phyloP scores from a whole-genome alignment of 2,329 filamentous ascomycete genomes.

The Penicillium sp. region DNA sequence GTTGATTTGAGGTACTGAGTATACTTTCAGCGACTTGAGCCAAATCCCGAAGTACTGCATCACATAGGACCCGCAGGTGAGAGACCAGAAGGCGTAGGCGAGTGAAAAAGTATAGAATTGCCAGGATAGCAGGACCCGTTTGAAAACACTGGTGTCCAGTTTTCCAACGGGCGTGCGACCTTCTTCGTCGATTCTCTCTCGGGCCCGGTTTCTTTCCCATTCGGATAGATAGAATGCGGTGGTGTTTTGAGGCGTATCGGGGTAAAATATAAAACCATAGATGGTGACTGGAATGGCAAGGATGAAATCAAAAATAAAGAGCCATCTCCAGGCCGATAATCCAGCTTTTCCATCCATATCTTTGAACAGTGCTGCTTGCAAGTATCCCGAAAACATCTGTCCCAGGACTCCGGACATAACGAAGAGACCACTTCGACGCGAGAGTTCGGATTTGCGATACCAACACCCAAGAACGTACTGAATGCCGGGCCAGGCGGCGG shows the following conservation, averaged over 20 bases:
- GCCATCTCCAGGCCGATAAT: neutral
- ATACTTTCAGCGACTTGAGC: neutral
- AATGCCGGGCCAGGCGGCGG: neutral
- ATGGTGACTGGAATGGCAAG: neutral
- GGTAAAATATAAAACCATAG: neutral
- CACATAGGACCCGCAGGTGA: neutral
- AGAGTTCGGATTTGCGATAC: neutral
- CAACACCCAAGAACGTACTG: neutral
- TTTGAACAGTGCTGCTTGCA: neutral
- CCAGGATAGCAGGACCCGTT: neutral
- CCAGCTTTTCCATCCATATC: neutral
- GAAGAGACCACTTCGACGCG: neutral
- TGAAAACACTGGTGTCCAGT: neutral
- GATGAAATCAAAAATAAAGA: neutral
- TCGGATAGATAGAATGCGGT: neutral
- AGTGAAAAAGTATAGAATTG: neutral
- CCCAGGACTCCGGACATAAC: neutral
- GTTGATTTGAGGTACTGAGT: neutral
- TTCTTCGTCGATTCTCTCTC: neutral
- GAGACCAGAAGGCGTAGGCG: neutral
- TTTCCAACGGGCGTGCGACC: neutral
- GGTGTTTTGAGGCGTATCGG: neutral
- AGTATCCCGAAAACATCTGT: neutral
- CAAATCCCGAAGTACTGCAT: neutral
- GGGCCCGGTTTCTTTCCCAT: neutral